Conservation (phyloP, 140 eudicot genomes). For the Anethum foeniculum region DNA sequence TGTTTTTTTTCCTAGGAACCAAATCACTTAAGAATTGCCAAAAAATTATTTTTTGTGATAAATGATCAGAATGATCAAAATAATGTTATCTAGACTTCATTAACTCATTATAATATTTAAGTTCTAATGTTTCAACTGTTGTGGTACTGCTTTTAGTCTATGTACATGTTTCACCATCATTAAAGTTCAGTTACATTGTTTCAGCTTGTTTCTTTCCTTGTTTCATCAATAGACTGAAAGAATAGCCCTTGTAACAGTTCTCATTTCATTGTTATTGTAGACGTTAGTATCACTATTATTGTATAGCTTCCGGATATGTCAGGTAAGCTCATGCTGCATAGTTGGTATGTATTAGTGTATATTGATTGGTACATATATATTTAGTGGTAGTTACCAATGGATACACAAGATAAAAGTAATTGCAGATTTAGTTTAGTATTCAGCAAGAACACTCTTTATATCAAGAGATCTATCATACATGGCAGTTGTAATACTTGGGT, state of each 20-base stretch:
- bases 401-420: neutral
- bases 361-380: neutral
- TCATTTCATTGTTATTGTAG: neutral
- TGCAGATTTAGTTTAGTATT: neutral
- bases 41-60: neutral
- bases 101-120: neutral
- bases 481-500: neutral
- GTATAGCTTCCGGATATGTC: neutral
- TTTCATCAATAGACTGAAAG: neutral
- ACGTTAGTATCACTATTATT: neutral
- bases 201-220: neutral
- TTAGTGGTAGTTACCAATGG: neutral
- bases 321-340: constrained; percentile 1
- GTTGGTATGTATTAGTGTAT: neutral
- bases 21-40: neutral
- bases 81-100: neutral
- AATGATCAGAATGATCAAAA: neutral
- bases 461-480: neutral
- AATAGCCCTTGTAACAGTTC: neutral
- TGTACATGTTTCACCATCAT: neutral
- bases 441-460: neutral
- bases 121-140: neutral
- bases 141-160: neutral
- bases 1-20: neutral
- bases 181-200: neutral